Conservation (phyloP, 2,329 filamentous ascomycete species). For the Coniosporium tulheliwenetii region DNA sequence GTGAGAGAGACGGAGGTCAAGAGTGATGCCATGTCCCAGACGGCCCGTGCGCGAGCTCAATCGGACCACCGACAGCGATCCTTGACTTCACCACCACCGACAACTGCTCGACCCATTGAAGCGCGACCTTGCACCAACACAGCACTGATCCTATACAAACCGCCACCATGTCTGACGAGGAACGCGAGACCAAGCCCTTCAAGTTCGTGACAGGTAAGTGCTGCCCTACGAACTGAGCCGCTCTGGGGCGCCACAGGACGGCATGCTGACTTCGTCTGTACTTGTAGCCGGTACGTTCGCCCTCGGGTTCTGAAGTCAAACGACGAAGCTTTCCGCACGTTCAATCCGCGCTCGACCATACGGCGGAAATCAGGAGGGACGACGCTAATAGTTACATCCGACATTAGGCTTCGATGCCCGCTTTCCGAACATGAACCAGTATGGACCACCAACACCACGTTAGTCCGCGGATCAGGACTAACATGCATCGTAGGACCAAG, state of each 20-base stretch:
- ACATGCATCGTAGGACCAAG: conserved; percentile 48
- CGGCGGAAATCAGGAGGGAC: too few relatives aligned
- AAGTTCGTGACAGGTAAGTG: conserved; percentile 97
- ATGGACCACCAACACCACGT: conserved; percentile 2
- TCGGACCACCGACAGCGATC: too few relatives aligned
- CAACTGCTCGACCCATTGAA: too few relatives aligned
- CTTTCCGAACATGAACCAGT: conserved; percentile 96
- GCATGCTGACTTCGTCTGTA: neutral
- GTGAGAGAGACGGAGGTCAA: too few relatives aligned
- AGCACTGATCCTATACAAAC: conserved; percentile 9
- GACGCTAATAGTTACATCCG: too few relatives aligned
- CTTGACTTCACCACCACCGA: conserved; percentile 2
- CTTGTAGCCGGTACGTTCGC: neutral
- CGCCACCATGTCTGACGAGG: conserved; percentile 80
- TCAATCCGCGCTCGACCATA: too few relatives aligned
- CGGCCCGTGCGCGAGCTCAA: conserved; percentile 5
- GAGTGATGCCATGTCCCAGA: conserved; percentile 8
- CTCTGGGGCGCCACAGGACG: too few relatives aligned
- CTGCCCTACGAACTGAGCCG: neutral
- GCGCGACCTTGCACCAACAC: too few relatives aligned
- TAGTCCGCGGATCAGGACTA: conserved; percentile 2
- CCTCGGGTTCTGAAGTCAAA: neutral
- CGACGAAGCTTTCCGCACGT: neutral
- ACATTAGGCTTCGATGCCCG: conserved; percentile 84
- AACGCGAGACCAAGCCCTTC: conserved; percentile 96